phyloP scores from a whole-genome alignment of 768 basidiomycete species.

The Serendipita vermifera region DNA sequence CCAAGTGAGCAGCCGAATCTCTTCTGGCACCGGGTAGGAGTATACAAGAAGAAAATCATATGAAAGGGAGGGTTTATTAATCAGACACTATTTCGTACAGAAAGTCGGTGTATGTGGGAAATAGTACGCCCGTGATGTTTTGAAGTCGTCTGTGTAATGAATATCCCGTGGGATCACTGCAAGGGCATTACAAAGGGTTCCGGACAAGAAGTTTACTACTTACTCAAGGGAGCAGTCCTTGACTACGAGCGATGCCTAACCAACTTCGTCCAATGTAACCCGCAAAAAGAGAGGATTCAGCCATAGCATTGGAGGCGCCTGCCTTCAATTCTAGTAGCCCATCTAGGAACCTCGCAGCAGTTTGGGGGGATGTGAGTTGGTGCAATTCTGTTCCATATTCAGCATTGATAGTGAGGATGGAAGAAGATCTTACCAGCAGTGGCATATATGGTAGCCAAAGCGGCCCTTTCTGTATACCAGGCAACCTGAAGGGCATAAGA shows the following conservation, averaged over 20 bases:
- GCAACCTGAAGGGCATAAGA: conserved; percentile 33
- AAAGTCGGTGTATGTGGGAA: no score
- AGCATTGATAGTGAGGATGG: background rate
- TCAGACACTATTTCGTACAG: no score
- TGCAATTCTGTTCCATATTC: conserved; percentile 45
- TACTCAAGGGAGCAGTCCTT: conserved; percentile 34
- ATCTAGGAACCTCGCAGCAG: conserved; percentile 53
- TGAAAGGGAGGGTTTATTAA: no score
- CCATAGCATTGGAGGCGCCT: conserved; percentile 33
- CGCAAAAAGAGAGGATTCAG: conserved; percentile 43
- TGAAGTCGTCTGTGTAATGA: no score
- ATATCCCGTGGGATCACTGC: no score
- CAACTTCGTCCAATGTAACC: conserved; percentile 56
- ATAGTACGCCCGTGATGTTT: no score
- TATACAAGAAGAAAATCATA: conserved; percentile 21
- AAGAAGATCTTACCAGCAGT: conserved; percentile 41
- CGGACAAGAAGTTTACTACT: no score
- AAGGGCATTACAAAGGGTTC: no score
- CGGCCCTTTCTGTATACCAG: conserved; percentile 60
- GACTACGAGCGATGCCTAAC: conserved; percentile 57
- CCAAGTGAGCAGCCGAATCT: conserved; percentile 44
- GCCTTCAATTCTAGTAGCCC: conserved; percentile 42
- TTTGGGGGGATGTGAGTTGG: conserved; percentile 63
- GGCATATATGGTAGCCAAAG: conserved; percentile 53
- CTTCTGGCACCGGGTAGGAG: conserved; percentile 48